Base-by-base conservation (phyloP, 495 filamentous ascomycete species). In the Trichocladium uniseriatum region DNA sequence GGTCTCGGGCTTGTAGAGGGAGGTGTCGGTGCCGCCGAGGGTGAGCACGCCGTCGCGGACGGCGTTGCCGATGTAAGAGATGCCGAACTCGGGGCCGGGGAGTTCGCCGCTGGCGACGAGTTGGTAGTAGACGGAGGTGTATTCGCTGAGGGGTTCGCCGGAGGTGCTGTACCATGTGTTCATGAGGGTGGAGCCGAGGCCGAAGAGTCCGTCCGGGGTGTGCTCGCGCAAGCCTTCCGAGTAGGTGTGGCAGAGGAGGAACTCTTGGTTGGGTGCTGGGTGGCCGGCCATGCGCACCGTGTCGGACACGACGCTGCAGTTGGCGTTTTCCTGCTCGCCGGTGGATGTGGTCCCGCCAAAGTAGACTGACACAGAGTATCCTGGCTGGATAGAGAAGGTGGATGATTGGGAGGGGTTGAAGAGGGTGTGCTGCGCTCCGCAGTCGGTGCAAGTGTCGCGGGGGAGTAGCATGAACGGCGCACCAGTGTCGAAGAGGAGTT, bases 181-280 rank as follows among this genome's bases (percentile, higher is more conserved):
- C 18, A 24, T 19, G 5, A 48, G 24, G 0, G 41, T 38, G 0
- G 53, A 56, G 6, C 53, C 53, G 15, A 69, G 45, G 24, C 66
- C 66, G 20, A 69, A 51, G 41, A 69, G 61, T 10, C 62, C 62
- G 39, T 69, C 66, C 10, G 63, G 56, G 1, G 42, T 41, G 29
- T 62, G 52, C n/a, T 22, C 21, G 8, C 53, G 41, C 8, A 65
- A 44, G 1, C 44, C 51, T 2, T 45, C 52, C 27, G 45, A 55
- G 48, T 61, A 64, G 13, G 38, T 34, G 38, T 64, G 38, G 41
- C 56, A 59, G 18, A 52, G 20, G 36, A 58, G 18, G 52, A 67
- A 56, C 43, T 57, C 35, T 45, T 61, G 59, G 5, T 28, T 28
- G 6, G 29, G 32, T n/a, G 45, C 34, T 6, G 45, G 13, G 16